phyloP scores from a whole-genome alignment of 2,329 filamentous ascomycete genomes.

The Trematosphaeria pertusa region DNA sequence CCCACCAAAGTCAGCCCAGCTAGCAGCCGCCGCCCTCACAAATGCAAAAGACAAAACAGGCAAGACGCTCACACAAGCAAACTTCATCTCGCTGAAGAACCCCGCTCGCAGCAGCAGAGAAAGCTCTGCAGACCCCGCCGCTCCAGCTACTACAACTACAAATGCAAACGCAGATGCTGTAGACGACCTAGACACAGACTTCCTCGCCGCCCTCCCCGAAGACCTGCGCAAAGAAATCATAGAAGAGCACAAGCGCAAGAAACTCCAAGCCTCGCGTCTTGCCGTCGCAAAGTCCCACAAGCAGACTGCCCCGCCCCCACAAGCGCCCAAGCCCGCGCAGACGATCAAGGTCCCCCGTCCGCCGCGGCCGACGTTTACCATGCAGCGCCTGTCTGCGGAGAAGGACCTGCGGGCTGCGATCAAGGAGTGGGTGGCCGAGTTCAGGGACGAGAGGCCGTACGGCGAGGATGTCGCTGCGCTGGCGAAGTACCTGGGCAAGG shows the following conservation, averaged over 20 bases:
- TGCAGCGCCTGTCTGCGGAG: slow-evolving; percentile 60
- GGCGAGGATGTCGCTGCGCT: slow-evolving; percentile 78
- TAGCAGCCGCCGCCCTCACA: slow-evolving; percentile 58
- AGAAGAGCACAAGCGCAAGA: slow-evolving; percentile 66
- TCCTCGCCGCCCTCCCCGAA: slow-evolving; percentile 82
- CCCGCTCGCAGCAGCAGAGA: slow-evolving; percentile 27
- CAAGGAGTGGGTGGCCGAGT: slow-evolving; percentile 76
- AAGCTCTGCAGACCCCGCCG: slow-evolving; percentile 13
- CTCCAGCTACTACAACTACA: slow-evolving; percentile 6
- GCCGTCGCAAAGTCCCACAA: slow-evolving; percentile 25
- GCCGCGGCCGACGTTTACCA: slow-evolving; percentile 67
- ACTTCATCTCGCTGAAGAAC: slow-evolving; percentile 62
- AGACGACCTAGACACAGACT: slow-evolving; percentile 59
- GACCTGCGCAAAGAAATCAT: slow-evolving; percentile 72
- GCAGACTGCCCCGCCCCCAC: slow-evolving; percentile 39
- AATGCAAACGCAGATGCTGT: slow-evolving; percentile 35
- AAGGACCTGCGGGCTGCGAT: slow-evolving; percentile 77
- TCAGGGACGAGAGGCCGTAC: slow-evolving; percentile 77
- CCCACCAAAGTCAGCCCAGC: slow-evolving; percentile 43
- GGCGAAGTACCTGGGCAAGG: slow-evolving; percentile 72
- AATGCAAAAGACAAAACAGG: slow-evolving; percentile 48
- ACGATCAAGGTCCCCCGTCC: slow-evolving; percentile 57
- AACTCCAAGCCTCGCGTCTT: slow-evolving; percentile 36
- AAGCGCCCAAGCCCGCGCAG: slow-evolving; percentile 27
- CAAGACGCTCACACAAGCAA: slow-evolving; percentile 70